These are phyloP conservation scores for Aaosphaeria arxii DNA, from an alignment of 2,329 filamentous ascomycete species.

Conservation along the genomic window DNA sequence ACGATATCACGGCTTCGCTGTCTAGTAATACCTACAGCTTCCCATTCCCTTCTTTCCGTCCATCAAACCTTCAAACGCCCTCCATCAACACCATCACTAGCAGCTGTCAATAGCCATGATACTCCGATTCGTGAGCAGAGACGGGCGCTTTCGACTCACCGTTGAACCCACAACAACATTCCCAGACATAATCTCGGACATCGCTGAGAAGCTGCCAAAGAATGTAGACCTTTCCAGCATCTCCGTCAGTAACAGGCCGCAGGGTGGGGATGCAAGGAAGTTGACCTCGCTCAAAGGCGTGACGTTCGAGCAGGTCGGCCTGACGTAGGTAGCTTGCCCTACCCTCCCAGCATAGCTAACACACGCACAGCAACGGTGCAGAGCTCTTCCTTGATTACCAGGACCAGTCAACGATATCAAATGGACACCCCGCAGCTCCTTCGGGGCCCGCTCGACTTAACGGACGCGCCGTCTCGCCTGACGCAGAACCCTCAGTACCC, in stretches of 20 bases:
- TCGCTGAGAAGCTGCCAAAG: constrained; percentile 59
- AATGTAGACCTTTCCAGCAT: constrained; percentile 55
- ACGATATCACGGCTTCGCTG: neutral
- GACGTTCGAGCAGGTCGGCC: constrained; percentile 55
- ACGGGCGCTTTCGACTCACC: constrained; percentile 86
- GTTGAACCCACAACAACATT: constrained; percentile 75
- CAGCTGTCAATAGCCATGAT: constrained; percentile 56
- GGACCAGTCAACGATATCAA: constrained; percentile 51
- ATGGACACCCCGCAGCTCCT: constrained; percentile 43
- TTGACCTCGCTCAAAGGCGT: constrained; percentile 53
- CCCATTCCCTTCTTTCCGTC: neutral
- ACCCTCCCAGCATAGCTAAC: constrained; percentile 12
- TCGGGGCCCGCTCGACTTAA: constrained; percentile 64
- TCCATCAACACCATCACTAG: neutral
- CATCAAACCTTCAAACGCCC: neutral
- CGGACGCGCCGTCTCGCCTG: constrained; percentile 69
- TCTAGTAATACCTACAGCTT: neutral
- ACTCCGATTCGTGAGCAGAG: constrained; percentile 81
- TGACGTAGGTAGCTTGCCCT: constrained; percentile 44
- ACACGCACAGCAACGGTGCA: constrained; percentile 72
- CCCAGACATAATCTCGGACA: constrained; percentile 51
- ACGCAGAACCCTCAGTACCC: constrained; percentile 60
- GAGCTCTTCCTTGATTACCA: constrained; percentile 84
- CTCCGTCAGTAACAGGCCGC: constrained; percentile 58
- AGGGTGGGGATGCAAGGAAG: constrained; percentile 56